These are phyloP conservation scores for Vitis hybrid DNA, from an alignment of 177 flowering plant genomes.

Conservation along the genomic window DNA sequence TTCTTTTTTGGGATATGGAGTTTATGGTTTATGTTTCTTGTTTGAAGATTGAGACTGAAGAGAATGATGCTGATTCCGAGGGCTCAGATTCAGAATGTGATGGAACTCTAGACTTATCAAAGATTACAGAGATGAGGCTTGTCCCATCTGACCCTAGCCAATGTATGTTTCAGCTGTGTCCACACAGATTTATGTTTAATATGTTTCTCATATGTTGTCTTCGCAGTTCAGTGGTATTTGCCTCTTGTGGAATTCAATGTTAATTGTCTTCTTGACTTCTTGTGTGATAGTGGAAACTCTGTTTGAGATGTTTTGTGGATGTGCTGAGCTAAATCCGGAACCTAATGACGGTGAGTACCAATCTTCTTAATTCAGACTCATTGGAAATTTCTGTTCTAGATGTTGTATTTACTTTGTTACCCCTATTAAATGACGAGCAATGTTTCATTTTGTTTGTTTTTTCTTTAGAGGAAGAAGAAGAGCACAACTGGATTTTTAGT, in stretches of 20 bases:
- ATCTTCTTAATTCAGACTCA: background rate
- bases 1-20: too few relatives aligned
- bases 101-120: constrained; percentile 56
- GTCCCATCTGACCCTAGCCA: constrained; percentile 80
- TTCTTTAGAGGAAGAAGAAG: constrained; percentile 47
- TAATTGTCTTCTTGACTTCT: constrained; percentile 1
- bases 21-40: constrained; percentile 9
- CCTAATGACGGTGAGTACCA: constrained; percentile 57
- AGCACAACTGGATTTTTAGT: constrained; percentile 80
- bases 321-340: constrained; percentile 95
- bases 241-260: background rate
- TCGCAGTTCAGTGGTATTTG: background rate
- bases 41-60: constrained; percentile 77
- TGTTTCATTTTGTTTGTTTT: background rate
- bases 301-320: constrained; percentile 77
- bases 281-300: constrained; percentile 62
- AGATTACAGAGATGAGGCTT: constrained; percentile 85
- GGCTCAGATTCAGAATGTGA: constrained; percentile 61
- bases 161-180: constrained; percentile 32
- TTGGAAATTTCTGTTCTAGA: background rate
- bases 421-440: background rate
- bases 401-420: background rate
- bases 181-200: background rate
- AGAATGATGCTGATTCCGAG: constrained; percentile 56
- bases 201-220: background rate